Evolutionary conservation across 768 basidiomycete species (phyloP).

Genomic region (Lactarius indigo): DNA sequence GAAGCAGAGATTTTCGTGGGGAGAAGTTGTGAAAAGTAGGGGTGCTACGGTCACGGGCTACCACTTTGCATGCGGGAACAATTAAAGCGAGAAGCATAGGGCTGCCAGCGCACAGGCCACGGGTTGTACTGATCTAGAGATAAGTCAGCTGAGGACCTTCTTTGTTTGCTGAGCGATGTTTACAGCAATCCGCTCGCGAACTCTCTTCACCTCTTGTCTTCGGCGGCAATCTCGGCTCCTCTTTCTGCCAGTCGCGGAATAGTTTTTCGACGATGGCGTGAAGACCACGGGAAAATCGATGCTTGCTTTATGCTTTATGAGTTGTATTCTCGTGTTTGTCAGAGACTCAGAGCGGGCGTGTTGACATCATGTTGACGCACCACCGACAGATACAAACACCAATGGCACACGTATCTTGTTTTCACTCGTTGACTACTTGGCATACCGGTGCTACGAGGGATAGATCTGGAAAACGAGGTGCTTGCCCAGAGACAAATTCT

Average conservation of each 20-base stretch:
- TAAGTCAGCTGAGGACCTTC: conserved; percentile 59
- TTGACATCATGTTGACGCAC: too few relatives aligned
- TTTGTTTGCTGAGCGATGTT: not conserved
- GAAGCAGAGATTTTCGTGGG: conserved; percentile 48
- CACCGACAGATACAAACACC: too few relatives aligned
- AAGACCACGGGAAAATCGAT: conserved; percentile 48
- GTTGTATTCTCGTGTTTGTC: too few relatives aligned
- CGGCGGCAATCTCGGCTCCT: conserved; percentile 43
- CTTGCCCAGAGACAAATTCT: too few relatives aligned
- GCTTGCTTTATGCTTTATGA: conserved; percentile 7
- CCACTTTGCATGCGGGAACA: not conserved
- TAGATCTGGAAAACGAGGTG: too few relatives aligned
- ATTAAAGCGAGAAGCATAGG: conserved; percentile 21
- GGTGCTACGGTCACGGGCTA: conserved; percentile 53
- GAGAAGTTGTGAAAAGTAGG: conserved; percentile 45
- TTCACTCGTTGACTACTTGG: too few relatives aligned
- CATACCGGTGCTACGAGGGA: too few relatives aligned
- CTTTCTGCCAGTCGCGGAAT: conserved; percentile 52
- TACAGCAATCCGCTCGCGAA: not conserved
- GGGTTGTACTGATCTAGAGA: conserved; percentile 51
- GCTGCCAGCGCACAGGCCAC: conserved; percentile 10
- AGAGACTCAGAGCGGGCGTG: too few relatives aligned
- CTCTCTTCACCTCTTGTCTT: conserved; percentile 32
- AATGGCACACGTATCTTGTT: too few relatives aligned
- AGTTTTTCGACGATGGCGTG: conserved; percentile 63